These are phyloP conservation scores for Ceratocystis lukuohia DNA, from an alignment of 2,329 filamentous ascomycete genomes.

Conservation along the genomic window DNA sequence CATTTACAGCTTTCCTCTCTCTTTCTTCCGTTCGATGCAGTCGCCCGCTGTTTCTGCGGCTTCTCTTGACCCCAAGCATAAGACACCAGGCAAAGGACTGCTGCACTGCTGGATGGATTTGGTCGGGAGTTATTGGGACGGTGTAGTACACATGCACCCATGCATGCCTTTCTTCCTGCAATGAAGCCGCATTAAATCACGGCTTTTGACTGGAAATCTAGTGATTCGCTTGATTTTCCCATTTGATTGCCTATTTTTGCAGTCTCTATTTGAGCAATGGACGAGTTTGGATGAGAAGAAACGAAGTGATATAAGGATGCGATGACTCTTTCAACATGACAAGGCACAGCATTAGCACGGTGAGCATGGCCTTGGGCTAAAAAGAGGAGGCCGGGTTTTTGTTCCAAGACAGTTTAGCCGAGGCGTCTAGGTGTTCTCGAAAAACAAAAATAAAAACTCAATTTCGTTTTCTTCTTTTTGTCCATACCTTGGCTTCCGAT, in stretches of 20 bases:
- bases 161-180: too few relatives aligned
- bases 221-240: not conserved
- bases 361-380: too few relatives aligned
- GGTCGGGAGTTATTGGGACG: too few relatives aligned
- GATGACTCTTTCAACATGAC: not conserved
- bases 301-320: not conserved
- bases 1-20: not conserved
- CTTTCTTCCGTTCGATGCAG: not conserved
- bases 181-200: too few relatives aligned
- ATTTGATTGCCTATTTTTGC: too few relatives aligned
- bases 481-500: not conserved
- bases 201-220: too few relatives aligned
- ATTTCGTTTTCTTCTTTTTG: not conserved
- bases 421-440: not conserved
- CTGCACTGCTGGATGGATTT: too few relatives aligned
- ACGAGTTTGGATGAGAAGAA: not conserved
- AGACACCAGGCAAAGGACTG: not conserved
- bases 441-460: not conserved
- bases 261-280: not conserved
- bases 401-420: constrained; percentile 1
- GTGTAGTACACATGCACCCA: too few relatives aligned
- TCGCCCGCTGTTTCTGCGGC: not conserved
- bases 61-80: not conserved
- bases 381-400: not conserved
- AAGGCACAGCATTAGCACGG: not conserved